Conservation (phyloP, 257 asterid species). For the Coffea eugenioides region DNA sequence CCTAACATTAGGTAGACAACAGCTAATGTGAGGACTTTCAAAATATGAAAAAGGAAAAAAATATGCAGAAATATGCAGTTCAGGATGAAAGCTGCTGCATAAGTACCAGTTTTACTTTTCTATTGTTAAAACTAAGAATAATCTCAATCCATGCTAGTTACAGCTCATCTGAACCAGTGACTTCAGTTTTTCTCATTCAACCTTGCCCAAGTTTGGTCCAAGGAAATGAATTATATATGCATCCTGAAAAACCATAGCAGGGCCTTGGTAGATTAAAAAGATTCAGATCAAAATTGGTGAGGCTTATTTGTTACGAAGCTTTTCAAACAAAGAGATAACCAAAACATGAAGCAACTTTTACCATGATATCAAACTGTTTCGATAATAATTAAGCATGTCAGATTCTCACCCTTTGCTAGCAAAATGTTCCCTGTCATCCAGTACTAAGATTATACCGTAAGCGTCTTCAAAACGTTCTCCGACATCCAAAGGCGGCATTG, state of each 20-base stretch:
- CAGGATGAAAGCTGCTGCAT: too few species aligned
- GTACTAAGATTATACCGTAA: slow-evolving; percentile 72
- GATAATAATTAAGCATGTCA: background rate
- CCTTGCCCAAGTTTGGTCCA: background rate
- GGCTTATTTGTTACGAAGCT: background rate
- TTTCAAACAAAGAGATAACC: background rate
- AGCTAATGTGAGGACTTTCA: too few species aligned
- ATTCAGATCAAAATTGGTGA: too few species aligned
- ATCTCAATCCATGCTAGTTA: too few species aligned
- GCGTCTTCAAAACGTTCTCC: slow-evolving; percentile 87
- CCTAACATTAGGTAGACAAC: too few species aligned
- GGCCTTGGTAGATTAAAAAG: too few species aligned
- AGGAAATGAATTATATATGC: too few species aligned
- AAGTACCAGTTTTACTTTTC: too few species aligned
- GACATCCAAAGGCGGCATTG: slow-evolving; percentile 68
- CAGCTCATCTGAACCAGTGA: too few species aligned
- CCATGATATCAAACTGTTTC: background rate
- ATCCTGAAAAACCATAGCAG: background rate
- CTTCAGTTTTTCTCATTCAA: background rate
- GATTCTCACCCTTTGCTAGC: slow-evolving; percentile 70
- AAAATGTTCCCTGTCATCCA: slow-evolving; percentile 91
- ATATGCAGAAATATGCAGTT: too few species aligned
- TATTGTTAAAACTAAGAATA: too few species aligned
- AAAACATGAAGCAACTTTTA: background rate
- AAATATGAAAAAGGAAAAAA: too few species aligned